These are phyloP conservation scores for Tuber calosporum DNA, from an alignment of 495 filamentous ascomycete genomes.

Conservation along the genomic window DNA sequence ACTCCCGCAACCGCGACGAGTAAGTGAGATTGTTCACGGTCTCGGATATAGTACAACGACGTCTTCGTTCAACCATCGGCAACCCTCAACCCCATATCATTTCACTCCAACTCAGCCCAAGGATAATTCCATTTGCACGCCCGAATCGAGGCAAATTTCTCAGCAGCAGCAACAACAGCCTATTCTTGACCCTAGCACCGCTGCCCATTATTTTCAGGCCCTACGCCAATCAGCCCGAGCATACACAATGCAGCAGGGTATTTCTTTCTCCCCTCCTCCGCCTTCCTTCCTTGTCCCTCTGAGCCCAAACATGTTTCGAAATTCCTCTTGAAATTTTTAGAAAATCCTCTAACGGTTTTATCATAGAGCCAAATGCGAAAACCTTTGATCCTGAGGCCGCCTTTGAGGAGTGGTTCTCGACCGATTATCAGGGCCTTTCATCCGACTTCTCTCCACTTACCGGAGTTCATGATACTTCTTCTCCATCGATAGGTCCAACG, in stretches of 20 bases:
- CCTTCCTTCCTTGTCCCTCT: constrained; percentile 45
- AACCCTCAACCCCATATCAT: constrained; percentile 42
- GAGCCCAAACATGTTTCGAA: constrained; percentile 43
- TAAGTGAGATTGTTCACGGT: constrained; percentile 55
- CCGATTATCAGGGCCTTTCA: constrained; percentile 44
- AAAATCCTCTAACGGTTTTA: constrained; percentile 9
- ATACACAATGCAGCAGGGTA: constrained; percentile 38
- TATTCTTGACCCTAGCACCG: constrained; percentile 51
- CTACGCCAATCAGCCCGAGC: constrained; percentile 25
- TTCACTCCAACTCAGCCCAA: constrained; percentile 32
- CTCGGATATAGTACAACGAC: constrained; percentile 54
- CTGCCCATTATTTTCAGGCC: constrained; percentile 36
- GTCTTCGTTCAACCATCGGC: constrained; percentile 55
- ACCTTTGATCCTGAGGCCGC: constrained; percentile 46
- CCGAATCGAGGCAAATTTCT: constrained; percentile 46
- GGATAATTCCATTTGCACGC: constrained; percentile 52
- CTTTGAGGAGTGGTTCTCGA: constrained; percentile 49
- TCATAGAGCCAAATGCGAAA: constrained; percentile 44
- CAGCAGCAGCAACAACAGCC: constrained; percentile 49
- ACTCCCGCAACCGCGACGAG: constrained; percentile 43
- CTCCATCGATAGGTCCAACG: constrained; percentile 52
- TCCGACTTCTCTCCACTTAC: constrained; percentile 37
- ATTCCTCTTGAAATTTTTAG: constrained; percentile 43
- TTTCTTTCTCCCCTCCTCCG: constrained; percentile 16
- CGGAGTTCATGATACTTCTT: constrained; percentile 43